phyloP scores from a whole-genome alignment of 768 basidiomycete species.

The Mrakia hoshinonis region DNA sequence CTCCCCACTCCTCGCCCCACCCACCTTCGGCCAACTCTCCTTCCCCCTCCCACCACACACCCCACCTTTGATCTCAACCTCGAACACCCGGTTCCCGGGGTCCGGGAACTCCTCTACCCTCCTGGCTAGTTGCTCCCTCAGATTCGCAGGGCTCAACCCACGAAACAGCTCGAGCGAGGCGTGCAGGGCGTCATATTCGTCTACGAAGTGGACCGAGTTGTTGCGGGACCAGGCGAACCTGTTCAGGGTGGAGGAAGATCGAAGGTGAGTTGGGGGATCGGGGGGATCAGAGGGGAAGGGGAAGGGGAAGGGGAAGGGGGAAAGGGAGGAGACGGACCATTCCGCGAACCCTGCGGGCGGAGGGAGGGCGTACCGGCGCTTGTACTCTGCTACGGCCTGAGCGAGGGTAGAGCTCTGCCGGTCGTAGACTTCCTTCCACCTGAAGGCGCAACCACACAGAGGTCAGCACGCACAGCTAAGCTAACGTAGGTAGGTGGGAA shows the following conservation, averaged over 20 bases:
- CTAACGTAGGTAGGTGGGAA: too few species aligned
- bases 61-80: background rate
- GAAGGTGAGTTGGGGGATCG: too few species aligned
- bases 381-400: conserved; percentile 39
- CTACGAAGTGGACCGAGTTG: background rate
- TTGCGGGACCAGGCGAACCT: background rate
- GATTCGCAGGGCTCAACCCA: background rate
- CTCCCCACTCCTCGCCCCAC: background rate
- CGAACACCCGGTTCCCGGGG: background rate
- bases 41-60: background rate
- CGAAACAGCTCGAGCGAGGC: background rate
- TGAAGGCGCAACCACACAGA: too few species aligned
- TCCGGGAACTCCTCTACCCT: background rate
- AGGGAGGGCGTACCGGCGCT: conserved; percentile 34
- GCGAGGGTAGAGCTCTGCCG: conserved; percentile 27
- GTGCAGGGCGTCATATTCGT: background rate
- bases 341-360: conserved; percentile 36
- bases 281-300: too few species aligned
- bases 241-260: too few species aligned
- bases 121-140: background rate
- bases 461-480: too few species aligned
- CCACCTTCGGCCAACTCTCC: background rate
- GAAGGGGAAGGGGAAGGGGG: too few species aligned
- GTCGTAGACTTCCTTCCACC: too few species aligned
- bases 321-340: conserved; percentile 33